phyloP scores from a whole-genome alignment of 192 early-diverging fungal genomes.

The Coemansia sp. region DNA sequence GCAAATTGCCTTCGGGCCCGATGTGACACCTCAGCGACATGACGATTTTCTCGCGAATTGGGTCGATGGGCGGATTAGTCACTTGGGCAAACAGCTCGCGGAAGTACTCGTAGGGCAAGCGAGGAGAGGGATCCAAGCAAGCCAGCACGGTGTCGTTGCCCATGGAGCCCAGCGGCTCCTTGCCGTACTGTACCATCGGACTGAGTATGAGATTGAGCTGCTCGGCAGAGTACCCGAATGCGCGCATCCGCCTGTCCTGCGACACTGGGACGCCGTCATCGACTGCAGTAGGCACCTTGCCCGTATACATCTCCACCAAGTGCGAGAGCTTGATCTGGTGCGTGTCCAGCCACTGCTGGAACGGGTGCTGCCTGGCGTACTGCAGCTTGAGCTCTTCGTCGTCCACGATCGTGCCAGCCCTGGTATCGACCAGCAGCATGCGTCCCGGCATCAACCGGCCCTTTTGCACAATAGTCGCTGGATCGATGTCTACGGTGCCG shows the following conservation, averaged over 20 bases:
- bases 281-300: constrained; percentile 7
- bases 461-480: constrained; percentile 80
- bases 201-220: constrained; percentile 86
- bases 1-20: constrained; percentile 92
- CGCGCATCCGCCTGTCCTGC: constrained; percentile 78
- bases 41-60: constrained; percentile 97
- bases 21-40: constrained; percentile 97
- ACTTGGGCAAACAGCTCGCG: constrained; percentile 98
- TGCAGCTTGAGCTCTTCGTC: constrained; percentile 87
- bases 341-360: constrained; percentile 82
- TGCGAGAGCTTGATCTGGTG: constrained; percentile 78
- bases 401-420: constrained; percentile 87
- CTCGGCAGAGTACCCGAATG: constrained; percentile 93
- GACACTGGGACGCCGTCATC: constrained; percentile 65
- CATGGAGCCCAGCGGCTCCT: constrained; percentile 99
- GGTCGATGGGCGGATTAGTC: constrained; percentile 98
- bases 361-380: constrained; percentile 72
- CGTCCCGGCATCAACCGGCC: constrained; percentile 95
- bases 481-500: constrained; percentile 84
- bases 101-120: constrained; percentile 96
- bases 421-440: constrained; percentile 97
- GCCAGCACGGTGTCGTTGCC: constrained; percentile 96
- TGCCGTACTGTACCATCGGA: constrained; percentile 90
- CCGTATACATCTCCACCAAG: constrained; percentile 33
- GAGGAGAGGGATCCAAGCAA: constrained; percentile 85